A percentile compares a stretch with the other conserved stretches of the same genome.
phyloP scores from a whole-genome alignment of 306 rosid genomes.

The Fragaria iinumae region DNA sequence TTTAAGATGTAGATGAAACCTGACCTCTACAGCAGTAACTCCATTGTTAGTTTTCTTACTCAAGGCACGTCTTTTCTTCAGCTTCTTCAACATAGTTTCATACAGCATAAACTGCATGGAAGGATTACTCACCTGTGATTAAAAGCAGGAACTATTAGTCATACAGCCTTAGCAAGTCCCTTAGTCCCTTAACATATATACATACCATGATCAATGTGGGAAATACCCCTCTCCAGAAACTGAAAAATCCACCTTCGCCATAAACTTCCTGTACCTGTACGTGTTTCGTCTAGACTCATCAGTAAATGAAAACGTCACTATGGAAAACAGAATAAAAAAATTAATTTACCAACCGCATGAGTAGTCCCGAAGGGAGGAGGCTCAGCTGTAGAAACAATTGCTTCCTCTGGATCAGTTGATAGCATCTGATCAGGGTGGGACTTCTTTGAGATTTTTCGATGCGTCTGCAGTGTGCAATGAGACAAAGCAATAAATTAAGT shows the following conservation, averaged over 20 bases:
- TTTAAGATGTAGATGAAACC: slow-evolving; percentile 19
- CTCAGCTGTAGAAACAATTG: slow-evolving; percentile 46
- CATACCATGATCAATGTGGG: slow-evolving; percentile 94
- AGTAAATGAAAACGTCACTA: neutral
- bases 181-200: slow-evolving; percentile 16
- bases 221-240: slow-evolving; percentile 95
- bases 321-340: neutral
- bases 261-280: slow-evolving; percentile 79
- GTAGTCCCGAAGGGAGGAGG: slow-evolving; percentile 68
- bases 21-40: slow-evolving; percentile 79
- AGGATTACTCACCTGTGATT: slow-evolving; percentile 90
- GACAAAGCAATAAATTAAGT: slow-evolving; percentile 1
- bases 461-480: slow-evolving; percentile 51
- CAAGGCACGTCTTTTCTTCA: slow-evolving; percentile 57
- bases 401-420: slow-evolving; percentile 36
- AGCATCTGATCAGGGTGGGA: slow-evolving; percentile 31
- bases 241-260: slow-evolving; percentile 69
- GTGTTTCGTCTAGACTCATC: neutral
- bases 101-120: slow-evolving; percentile 96
- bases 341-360: slow-evolving; percentile 58
- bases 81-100: slow-evolving; percentile 72
- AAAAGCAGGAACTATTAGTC: slow-evolving; percentile 41
- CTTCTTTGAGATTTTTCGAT: slow-evolving; percentile 50
- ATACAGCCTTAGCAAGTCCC: slow-evolving; percentile 25
- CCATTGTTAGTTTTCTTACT: slow-evolving; percentile 41